These are phyloP conservation scores for Wickerhamomyces pijperi DNA, from an alignment of 805 yeast species.

Conservation along the genomic window DNA sequence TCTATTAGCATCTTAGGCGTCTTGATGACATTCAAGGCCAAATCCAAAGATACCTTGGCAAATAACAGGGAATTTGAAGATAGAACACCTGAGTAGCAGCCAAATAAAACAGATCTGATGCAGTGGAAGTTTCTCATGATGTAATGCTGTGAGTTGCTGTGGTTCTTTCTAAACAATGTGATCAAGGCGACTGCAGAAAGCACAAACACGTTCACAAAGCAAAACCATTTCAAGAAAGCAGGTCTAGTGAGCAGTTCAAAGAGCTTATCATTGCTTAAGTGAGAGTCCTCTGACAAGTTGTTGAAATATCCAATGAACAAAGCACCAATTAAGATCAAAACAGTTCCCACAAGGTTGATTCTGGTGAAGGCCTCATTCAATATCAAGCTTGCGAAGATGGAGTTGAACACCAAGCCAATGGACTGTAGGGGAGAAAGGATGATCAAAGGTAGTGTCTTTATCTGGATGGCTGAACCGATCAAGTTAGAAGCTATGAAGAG, in stretches of 20 bases:
- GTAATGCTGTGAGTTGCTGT: slow-evolving; percentile 1
- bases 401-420: slow-evolving; percentile 79
- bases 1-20: slow-evolving; percentile 26
- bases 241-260: slow-evolving; percentile 28
- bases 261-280: slow-evolving; percentile 37
- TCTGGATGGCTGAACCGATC: slow-evolving; percentile 73
- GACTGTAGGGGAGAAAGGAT: slow-evolving; percentile 77
- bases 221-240: slow-evolving; percentile 50
- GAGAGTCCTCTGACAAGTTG: slow-evolving; percentile 36
- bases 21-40: slow-evolving; percentile 35
- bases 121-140: slow-evolving; percentile 14
- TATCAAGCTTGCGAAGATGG: slow-evolving; percentile 56
- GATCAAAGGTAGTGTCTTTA: slow-evolving; percentile 73
- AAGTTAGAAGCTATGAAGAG: slow-evolving; percentile 66
- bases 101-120: slow-evolving; percentile 51
- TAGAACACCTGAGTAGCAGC: slow-evolving; percentile 60
- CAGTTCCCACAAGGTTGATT: slow-evolving; percentile 51
- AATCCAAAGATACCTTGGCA: slow-evolving; percentile 78
- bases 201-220: slow-evolving; percentile 22
- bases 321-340: slow-evolving; percentile 63
- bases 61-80: slow-evolving; percentile 79
- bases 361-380: slow-evolving; percentile 58
- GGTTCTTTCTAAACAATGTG: slow-evolving; percentile 5
- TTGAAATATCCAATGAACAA: slow-evolving; percentile 69
- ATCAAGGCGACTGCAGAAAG: slow-evolving; percentile 20